These are phyloP conservation scores for Chamaenerion angustifolium DNA, from an alignment of 345 rosid genomes.

Conservation along the genomic window DNA sequence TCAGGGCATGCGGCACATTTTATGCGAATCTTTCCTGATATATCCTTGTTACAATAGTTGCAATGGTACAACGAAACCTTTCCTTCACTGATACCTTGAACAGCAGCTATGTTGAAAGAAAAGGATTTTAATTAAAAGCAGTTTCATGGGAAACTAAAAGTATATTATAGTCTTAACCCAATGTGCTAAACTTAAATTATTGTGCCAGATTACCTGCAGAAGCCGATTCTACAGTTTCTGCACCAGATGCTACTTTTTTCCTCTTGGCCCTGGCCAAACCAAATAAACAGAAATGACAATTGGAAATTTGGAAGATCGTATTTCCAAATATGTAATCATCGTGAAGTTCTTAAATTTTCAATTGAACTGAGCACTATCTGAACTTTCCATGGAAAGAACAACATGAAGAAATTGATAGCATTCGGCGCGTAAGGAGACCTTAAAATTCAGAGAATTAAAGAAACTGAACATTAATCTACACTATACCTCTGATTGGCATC, in stretches of 20 bases:
- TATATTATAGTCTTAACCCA: not conserved
- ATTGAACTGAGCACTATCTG: too few relatives aligned
- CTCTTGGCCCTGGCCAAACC: conserved; percentile 42
- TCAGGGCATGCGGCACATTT: conserved; percentile 76
- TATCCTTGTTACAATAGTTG: conserved; percentile 78
- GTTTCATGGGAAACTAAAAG: not conserved
- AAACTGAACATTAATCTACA: not conserved
- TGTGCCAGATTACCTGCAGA: conserved; percentile 15
- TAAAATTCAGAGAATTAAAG: not conserved
- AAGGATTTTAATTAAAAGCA: not conserved
- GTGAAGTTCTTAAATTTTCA: too few relatives aligned
- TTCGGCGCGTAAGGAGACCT: too few relatives aligned
- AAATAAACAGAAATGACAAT: not conserved
- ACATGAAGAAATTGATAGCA: too few relatives aligned
- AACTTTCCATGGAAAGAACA: too few relatives aligned
- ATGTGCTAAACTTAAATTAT: too few relatives aligned
- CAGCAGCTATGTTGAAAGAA: conserved; percentile 17
- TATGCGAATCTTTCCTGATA: conserved; percentile 72
- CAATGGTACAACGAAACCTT: conserved; percentile 62
- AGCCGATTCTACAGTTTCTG: conserved; percentile 31
- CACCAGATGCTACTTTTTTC: conserved; percentile 32
- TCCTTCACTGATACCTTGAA: conserved; percentile 30
- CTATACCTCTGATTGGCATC: conserved; percentile 14
- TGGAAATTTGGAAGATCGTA: not conserved
- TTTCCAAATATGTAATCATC: not conserved